Percentiles rank a stretch among this genome's conserved stretches.
phyloP scores from a whole-genome alignment of 2,329 filamentous ascomycete species.

The Colletotrichum tanaceti region DNA sequence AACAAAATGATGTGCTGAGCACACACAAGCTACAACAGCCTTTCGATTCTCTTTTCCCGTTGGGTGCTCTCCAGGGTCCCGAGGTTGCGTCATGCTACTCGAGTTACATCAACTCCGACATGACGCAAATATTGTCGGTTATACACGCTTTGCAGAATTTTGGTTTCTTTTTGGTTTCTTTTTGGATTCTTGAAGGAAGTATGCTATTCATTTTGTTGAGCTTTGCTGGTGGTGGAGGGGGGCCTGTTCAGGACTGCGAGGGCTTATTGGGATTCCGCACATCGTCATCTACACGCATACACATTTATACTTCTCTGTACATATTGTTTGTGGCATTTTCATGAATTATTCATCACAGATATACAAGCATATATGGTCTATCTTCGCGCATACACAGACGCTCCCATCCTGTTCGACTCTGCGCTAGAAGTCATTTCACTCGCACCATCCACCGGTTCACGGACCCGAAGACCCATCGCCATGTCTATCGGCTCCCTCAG shows the following conservation, averaged over 20 bases:
- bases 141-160: neutral
- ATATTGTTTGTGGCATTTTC: slow-evolving; percentile 3
- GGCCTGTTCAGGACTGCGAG: neutral
- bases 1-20: neutral
- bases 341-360: neutral
- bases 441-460: neutral
- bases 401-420: neutral
- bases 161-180: neutral
- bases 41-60: neutral
- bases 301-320: slow-evolving; percentile 24
- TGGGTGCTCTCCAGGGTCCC: neutral
- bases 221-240: neutral
- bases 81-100: neutral
- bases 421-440: too few relatives aligned
- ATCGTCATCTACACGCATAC: slow-evolving; percentile 11
- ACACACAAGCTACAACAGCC: neutral
- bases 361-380: neutral
- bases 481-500: too few relatives aligned
- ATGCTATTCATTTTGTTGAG: slow-evolving; percentile 31
- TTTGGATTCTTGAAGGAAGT: slow-evolving; percentile 13
- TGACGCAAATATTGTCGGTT: slow-evolving; percentile 21
- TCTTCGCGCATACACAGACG: neutral
- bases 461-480: neutral
- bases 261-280: slow-evolving; percentile 8
- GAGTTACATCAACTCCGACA: slow-evolving; percentile 15